Conservation (phyloP, 352 stramenopile genomes). For the Globisporangium nagaii region DNA sequence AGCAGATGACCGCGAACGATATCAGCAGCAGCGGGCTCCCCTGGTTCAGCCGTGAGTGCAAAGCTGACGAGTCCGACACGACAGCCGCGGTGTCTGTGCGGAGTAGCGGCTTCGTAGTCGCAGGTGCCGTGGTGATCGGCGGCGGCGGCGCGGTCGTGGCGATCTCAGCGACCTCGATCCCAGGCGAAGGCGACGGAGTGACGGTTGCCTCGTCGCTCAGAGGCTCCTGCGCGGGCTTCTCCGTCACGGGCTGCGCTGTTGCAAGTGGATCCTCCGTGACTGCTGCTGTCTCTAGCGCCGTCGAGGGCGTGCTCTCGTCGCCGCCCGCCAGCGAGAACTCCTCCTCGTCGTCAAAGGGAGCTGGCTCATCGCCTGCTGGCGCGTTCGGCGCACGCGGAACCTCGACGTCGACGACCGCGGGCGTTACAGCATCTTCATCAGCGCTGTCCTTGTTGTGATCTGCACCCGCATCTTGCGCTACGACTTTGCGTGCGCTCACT, state of each 20-base stretch:
- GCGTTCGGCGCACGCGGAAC: neutral
- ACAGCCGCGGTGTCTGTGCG: conserved; percentile 21
- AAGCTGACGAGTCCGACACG: conserved; percentile 12
- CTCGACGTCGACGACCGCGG: neutral
- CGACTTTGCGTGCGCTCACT: neutral
- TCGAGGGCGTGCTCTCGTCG: neutral
- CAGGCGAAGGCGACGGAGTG: neutral
- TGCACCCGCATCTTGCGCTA: neutral
- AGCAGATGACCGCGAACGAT: conserved; percentile 39
- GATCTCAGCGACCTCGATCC: neutral
- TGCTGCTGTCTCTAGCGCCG: neutral
- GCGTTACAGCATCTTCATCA: neutral
- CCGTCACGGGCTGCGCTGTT: neutral
- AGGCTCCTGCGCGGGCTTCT: neutral
- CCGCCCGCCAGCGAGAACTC: conserved; percentile 7
- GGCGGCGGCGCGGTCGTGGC: neutral
- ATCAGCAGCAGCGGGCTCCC: conserved; percentile 40
- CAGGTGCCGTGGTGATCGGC: neutral
- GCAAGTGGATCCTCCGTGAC: neutral
- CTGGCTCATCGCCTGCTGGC: no score
- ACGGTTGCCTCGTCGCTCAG: neutral
- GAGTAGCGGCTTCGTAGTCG: conserved; percentile 27
- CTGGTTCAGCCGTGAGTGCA: conserved; percentile 26
- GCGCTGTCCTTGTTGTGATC: neutral
- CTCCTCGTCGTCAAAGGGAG: conserved; percentile 2